Evolutionary conservation across 2,329 filamentous ascomycete genomes (phyloP).

Genomic region (Colletotrichum somersetense): DNA sequence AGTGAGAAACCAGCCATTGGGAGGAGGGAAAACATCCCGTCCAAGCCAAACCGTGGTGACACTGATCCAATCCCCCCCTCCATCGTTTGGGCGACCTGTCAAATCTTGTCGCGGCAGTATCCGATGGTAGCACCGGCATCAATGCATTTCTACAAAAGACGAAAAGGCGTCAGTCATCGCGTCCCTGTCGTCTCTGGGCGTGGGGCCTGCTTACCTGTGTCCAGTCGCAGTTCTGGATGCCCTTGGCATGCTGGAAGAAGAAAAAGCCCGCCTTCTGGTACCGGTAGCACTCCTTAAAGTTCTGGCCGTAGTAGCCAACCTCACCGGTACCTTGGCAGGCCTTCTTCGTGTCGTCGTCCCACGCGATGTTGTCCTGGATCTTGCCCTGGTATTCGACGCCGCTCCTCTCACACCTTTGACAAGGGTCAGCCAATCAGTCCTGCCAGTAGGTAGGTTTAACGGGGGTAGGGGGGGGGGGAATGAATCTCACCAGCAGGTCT

Average conservation of each 20-base stretch:
- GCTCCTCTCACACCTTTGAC: conserved; percentile 7
- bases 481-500: conserved; percentile 1
- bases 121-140: background rate
- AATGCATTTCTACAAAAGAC: conserved; percentile 5
- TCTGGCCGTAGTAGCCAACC: conserved; percentile 14
- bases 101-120: conserved; percentile 9
- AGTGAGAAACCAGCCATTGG: no score
- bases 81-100: no score
- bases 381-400: conserved; percentile 12
- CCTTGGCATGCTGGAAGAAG: background rate
- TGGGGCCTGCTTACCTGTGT: conserved; percentile 7
- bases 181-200: background rate
- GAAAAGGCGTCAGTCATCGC: background rate
- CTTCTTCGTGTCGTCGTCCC: background rate
- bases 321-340: background rate
- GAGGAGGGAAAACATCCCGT: no score
- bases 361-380: conserved; percentile 8
- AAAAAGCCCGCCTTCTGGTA: background rate
- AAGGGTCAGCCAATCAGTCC: background rate
- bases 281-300: conserved; percentile 23
- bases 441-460: no score
- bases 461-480: no score
- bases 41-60: background rate
- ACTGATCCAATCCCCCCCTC: background rate
- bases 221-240: conserved; percentile 28